Evolutionary conservation across 345 rosid genomes (phyloP), one percentile per base, ranked within the genome.

Genomic region (Bruguiera gymnorhiza): DNA sequence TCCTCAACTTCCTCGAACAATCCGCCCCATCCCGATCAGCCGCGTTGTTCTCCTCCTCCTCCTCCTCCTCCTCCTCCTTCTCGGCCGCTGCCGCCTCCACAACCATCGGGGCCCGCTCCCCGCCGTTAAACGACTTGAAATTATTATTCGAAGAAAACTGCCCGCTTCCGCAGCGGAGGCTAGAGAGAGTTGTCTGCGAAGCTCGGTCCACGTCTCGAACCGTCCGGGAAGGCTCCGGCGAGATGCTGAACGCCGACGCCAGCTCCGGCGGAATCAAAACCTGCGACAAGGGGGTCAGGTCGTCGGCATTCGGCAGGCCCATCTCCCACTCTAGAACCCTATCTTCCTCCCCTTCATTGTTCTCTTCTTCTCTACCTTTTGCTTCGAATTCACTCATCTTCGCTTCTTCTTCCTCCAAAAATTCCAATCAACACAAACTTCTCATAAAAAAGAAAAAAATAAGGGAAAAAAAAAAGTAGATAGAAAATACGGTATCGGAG

Each of bases 211-310:
- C 96, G 15, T 96, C 99, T 30, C 75, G 78, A 29, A 67, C 53
- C 15, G 95, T 83, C 31, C 85, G 82, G 66, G 54, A 72, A 7
- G 86, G 84, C 66, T 85, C 89, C 70, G 86, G 94, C 5, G 87
- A 65, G 70, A 96, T 86, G 56, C 98, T 88, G 78, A 96, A 96
- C 20, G 99, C 98, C 52, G 88, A 81, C 0, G 97, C 97, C 8
- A 96, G 91, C 68, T 86, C 89, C 69, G 78, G 79, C 0, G 99
- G 92, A 55, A 96, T 72, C 71, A 96, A 78, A 54, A 70, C 69
- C 77, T 88, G 89, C 2, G 85, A 86, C 23, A 96, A 82, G 20
- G 99, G 95, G 4, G 98, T 82, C 24, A 96, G 74, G 29, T 96
- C 98, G 18, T 78, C 88, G 34, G 68, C 85, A 69, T 57, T 71